Evolutionary conservation across 176 grass and related monocot species (phyloP).

Genomic region (Dendrocalamus sinicus): DNA sequence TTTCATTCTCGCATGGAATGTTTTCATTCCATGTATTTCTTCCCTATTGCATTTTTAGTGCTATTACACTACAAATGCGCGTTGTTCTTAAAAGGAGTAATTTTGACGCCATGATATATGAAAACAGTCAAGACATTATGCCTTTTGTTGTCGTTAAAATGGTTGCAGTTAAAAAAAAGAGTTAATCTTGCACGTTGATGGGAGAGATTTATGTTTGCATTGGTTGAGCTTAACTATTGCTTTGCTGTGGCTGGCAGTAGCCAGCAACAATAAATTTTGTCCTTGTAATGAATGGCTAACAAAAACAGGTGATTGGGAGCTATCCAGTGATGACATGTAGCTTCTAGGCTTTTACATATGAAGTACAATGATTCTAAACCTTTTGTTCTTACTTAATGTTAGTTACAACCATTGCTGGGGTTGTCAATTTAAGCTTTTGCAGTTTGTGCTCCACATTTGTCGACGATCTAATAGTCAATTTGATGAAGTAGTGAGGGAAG

Average conservation of each 20-base stretch:
- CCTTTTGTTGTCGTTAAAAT: neutral
- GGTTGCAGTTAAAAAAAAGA: neutral
- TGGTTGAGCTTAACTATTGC: conserved; percentile 20
- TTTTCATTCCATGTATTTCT: no score
- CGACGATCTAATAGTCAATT: no score
- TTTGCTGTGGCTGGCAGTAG: conserved; percentile 5
- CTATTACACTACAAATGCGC: neutral
- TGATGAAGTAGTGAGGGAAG: no score
- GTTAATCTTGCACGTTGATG: neutral
- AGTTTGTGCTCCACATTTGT: neutral
- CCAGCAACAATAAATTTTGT: conserved; percentile 12
- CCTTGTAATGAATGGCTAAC: conserved; percentile 29
- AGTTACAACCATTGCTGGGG: neutral
- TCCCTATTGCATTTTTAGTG: no score
- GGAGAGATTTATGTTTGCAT: conserved; percentile 8
- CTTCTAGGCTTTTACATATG: conserved; percentile 19
- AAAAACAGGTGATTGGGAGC: conserved; percentile 12
- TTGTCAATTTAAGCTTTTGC: neutral
- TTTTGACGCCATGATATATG: neutral
- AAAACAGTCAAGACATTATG: conserved; percentile 5
- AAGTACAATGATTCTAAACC: neutral
- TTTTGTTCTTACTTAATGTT: neutral
- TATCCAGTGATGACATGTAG: neutral
- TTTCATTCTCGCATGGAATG: no score
- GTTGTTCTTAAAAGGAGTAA: neutral